Evolutionary conservation across 192 early-diverging fungal genomes (phyloP).

Genomic region (Umbelopsis sp.): DNA sequence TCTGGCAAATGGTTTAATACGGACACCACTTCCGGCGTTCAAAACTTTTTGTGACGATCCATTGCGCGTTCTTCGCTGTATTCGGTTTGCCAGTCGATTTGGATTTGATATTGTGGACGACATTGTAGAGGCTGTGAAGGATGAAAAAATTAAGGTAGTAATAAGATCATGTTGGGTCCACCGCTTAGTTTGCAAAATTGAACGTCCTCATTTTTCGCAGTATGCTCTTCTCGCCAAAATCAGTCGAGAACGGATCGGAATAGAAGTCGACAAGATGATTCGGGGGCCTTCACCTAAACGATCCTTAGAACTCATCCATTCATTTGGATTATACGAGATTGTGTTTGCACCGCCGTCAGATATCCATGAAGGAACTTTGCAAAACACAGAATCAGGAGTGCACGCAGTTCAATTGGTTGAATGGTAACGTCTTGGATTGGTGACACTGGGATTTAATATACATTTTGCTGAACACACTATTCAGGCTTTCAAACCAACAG

Average conservation of each 20-base stretch:
- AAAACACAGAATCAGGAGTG: constrained; percentile 38
- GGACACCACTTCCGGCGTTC: constrained; percentile 88
- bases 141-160: constrained; percentile 56
- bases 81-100: constrained; percentile 95
- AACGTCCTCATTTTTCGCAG: constrained; percentile 22
- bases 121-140: constrained; percentile 61
- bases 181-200: too few species aligned
- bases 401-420: constrained; percentile 44
- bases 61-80: constrained; percentile 87
- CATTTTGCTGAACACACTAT: not conserved
- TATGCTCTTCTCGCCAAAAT: constrained; percentile 79
- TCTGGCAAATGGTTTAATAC: constrained; percentile 67
- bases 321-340: constrained; percentile 46
- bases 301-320: constrained; percentile 42
- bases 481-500: constrained; percentile 4
- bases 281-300: constrained; percentile 49
- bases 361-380: constrained; percentile 28
- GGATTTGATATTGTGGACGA: constrained; percentile 73
- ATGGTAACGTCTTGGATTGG: constrained; percentile 35
- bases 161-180: too few species aligned
- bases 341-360: constrained; percentile 48
- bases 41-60: constrained; percentile 97
- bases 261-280: constrained; percentile 95
- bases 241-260: constrained; percentile 88
- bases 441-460: not conserved